phyloP scores from a whole-genome alignment of 225 moss, liverwort and hornwort species.

The Thuidium tamariscinum region DNA sequence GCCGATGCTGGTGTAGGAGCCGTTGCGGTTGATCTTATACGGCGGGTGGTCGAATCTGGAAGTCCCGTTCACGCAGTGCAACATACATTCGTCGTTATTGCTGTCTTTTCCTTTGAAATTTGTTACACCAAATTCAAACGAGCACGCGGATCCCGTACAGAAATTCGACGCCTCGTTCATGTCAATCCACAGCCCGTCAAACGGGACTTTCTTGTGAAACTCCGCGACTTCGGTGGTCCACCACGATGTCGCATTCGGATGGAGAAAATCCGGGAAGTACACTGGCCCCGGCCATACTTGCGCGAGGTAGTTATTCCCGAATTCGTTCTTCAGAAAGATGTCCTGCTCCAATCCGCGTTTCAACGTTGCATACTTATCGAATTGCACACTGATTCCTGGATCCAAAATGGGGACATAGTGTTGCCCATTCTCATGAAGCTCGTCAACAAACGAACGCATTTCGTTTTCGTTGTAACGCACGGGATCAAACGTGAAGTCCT shows the following conservation, averaged over 20 bases:
- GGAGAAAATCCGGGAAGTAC: constrained; percentile 71
- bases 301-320: constrained; percentile 52
- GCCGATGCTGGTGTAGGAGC: constrained; percentile 19
- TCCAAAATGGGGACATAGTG: constrained; percentile 72
- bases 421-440: constrained; percentile 55
- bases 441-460: constrained; percentile 43
- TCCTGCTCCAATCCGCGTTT: constrained; percentile 50
- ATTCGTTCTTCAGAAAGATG: constrained; percentile 58
- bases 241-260: constrained; percentile 54
- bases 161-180: constrained; percentile 98
- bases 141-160: constrained; percentile 55
- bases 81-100: constrained; percentile 11
- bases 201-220: constrained; percentile 42
- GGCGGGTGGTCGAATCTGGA: constrained; percentile 56
- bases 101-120: not conserved
- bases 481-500: constrained; percentile 77
- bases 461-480: constrained; percentile 38
- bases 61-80: constrained; percentile 31
- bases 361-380: constrained; percentile 40
- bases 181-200: constrained; percentile 93
- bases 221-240: constrained; percentile 66
- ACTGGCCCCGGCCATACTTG: constrained; percentile 98
- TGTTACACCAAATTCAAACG: not conserved
- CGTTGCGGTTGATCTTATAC: constrained; percentile 52
- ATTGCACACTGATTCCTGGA: constrained; percentile 49